Percentiles rank a stretch among this genome's conserved stretches.
These are phyloP conservation scores for Bertia moriformis DNA, from an alignment of 2,329 filamentous ascomycete genomes.

Conservation along the genomic window DNA sequence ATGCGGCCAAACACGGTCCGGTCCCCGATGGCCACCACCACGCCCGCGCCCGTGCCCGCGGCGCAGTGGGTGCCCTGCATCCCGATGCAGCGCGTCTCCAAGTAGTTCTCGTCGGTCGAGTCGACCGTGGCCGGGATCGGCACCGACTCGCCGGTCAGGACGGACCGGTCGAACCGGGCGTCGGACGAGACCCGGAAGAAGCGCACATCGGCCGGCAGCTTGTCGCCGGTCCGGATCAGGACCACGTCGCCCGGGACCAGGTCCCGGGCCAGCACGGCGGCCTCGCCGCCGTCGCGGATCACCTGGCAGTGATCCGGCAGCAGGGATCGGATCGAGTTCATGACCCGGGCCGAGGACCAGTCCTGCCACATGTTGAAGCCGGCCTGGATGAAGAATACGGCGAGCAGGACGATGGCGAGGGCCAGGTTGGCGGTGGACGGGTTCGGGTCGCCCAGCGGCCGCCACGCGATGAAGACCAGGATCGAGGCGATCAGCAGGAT, in stretches of 20 bases:
- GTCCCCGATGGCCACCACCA: slow-evolving; percentile 61
- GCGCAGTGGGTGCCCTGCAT: slow-evolving; percentile 70
- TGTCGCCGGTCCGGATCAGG: slow-evolving; percentile 56
- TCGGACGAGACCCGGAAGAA: slow-evolving; percentile 56
- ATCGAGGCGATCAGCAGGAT: slow-evolving; percentile 55
- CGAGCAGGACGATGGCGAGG: slow-evolving; percentile 56
- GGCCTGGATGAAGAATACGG: slow-evolving; percentile 57
- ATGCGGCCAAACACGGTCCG: slow-evolving; percentile 64
- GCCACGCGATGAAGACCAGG: slow-evolving; percentile 66
- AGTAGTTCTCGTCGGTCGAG: slow-evolving; percentile 58
- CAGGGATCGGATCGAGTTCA: slow-evolving; percentile 69
- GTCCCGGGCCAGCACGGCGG: slow-evolving; percentile 34
- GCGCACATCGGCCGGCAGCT: slow-evolving; percentile 59
- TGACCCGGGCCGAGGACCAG: slow-evolving; percentile 63
- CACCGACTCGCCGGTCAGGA: slow-evolving; percentile 57
- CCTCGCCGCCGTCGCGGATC: slow-evolving; percentile 39
- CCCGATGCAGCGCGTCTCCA: slow-evolving; percentile 64
- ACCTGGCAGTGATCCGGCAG: slow-evolving; percentile 59
- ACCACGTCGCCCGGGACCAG: slow-evolving; percentile 62
- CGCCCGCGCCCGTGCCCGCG: slow-evolving; percentile 47
- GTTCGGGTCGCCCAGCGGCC: slow-evolving; percentile 57
- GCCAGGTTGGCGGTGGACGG: slow-evolving; percentile 57
- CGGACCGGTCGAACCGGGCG: slow-evolving; percentile 58
- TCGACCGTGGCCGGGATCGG: slow-evolving; percentile 49
- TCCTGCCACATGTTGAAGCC: slow-evolving; percentile 60